Percentiles rank a stretch among this genome's conserved stretches.
Evolutionary conservation across 2,329 filamentous ascomycete species (phyloP).

Genomic region (Epichloe gansuensis): DNA sequence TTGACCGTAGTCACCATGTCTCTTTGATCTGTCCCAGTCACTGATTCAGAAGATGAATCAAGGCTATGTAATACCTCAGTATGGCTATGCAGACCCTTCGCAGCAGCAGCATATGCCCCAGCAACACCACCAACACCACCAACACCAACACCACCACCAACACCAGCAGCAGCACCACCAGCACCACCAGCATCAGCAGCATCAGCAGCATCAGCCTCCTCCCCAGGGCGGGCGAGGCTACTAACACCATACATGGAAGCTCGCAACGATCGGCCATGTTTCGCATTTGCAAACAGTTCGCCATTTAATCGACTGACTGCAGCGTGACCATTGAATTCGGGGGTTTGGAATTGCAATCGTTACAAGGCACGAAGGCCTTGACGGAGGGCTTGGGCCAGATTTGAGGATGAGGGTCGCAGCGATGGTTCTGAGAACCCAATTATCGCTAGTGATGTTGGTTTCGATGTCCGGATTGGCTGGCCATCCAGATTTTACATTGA

Average conservation of each 20-base stretch:
- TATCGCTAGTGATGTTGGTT: neutral
- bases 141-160: constrained; percentile 8
- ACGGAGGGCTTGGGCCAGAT: neutral
- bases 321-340: neutral
- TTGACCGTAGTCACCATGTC: neutral
- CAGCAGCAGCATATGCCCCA: constrained; percentile 10
- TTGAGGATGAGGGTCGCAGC: neutral
- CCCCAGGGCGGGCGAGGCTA: constrained; percentile 13
- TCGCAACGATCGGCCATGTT: neutral
- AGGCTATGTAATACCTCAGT: constrained; percentile 28
- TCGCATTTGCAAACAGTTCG: neutral
- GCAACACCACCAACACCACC: constrained; percentile 1
- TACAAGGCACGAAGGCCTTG: neutral
- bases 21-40: neutral
- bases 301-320: neutral
- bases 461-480: constrained; percentile 2
- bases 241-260: constrained; percentile 2
- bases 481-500: constrained; percentile 1
- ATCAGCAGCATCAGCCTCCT: constrained; percentile 5
- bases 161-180: constrained; percentile 7
- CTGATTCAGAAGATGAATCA: constrained; percentile 5
- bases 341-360: neutral
- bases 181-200: constrained; percentile 8
- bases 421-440: neutral
- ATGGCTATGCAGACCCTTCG: constrained; percentile 27